Conservation (phyloP, 2,329 filamentous ascomycete species). For the Fusarium bactridioides region DNA sequence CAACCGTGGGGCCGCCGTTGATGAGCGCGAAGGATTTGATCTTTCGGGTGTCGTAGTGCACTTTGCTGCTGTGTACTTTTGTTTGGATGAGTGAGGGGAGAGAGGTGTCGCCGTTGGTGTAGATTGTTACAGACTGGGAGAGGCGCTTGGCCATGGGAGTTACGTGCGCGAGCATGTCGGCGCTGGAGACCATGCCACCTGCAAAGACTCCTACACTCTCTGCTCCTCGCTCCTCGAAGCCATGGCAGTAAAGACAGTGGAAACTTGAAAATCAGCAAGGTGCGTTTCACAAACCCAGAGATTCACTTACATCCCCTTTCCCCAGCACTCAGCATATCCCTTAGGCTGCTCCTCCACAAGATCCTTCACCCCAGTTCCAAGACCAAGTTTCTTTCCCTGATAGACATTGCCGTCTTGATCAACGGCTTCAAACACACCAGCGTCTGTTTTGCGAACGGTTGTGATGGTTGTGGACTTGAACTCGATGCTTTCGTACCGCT, state of each 20-base stretch:
- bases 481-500: conserved; percentile 47
- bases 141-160: conserved; percentile 55
- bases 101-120: conserved; percentile 55
- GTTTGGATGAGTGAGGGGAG: conserved; percentile 43
- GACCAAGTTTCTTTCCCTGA: conserved; percentile 59
- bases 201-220: conserved; percentile 57
- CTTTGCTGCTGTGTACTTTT: conserved; percentile 44
- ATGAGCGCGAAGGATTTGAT: conserved; percentile 45
- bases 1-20: conserved; percentile 40
- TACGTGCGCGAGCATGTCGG: conserved; percentile 49
- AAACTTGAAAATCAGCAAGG: conserved; percentile 46
- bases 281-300: background rate
- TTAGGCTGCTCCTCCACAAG: conserved; percentile 56
- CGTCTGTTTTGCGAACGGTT: conserved; percentile 41
- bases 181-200: conserved; percentile 44
- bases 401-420: conserved; percentile 55
- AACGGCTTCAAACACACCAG: conserved; percentile 46
- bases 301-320: conserved; percentile 54
- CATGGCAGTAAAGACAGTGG: conserved; percentile 68
- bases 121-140: conserved; percentile 55
- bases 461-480: conserved; percentile 42
- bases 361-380: conserved; percentile 64
- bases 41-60: conserved; percentile 49
- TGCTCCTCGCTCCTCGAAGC: conserved; percentile 63
- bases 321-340: conserved; percentile 66